A percentile compares a stretch with the other conserved stretches of the same genome.
Conservation (phyloP, 306 rosid species). For the Clitoria ternatea region DNA sequence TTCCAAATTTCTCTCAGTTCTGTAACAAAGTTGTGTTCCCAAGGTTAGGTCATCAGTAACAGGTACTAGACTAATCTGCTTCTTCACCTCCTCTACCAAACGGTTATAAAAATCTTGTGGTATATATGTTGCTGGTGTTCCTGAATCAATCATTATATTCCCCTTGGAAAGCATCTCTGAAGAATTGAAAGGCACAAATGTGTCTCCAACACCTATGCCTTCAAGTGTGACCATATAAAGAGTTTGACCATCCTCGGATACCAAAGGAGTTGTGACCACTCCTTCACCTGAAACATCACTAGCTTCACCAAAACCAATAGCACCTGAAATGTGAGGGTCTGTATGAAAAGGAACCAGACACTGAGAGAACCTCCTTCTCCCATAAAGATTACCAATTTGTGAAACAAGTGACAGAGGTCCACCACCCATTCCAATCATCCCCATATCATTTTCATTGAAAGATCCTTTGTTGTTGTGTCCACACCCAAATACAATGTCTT, state of each 20-base stretch:
- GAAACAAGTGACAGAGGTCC: conserved; percentile 55
- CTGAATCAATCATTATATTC: conserved; percentile 54
- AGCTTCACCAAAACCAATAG: conserved; percentile 46
- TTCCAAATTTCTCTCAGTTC: conserved; percentile 28
- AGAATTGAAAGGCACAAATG: conserved; percentile 32
- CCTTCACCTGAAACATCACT: conserved; percentile 51
- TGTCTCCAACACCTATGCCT: conserved; percentile 55
- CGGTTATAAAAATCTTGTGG: conserved; percentile 47
- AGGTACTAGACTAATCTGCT: conserved; percentile 34
- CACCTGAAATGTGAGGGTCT: conserved; percentile 39
- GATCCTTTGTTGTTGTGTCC: conserved; percentile 48
- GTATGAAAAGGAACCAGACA: conserved; percentile 54
- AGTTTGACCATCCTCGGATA: conserved; percentile 38
- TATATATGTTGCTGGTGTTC: conserved; percentile 50
- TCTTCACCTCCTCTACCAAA: conserved; percentile 38
- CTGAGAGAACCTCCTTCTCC: conserved; percentile 49
- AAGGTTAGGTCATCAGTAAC: conserved; percentile 40
- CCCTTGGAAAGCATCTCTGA: conserved; percentile 31
- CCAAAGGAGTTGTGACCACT: conserved; percentile 50
- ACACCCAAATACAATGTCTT: conserved; percentile 47
- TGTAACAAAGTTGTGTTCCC: conserved; percentile 54
- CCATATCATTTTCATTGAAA: conserved; percentile 59
- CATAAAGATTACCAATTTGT: conserved; percentile 37
- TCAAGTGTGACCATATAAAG: conserved; percentile 44
- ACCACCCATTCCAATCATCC: conserved; percentile 53